Percentiles rank a stretch among this genome's conserved stretches.
Evolutionary conservation across 2,329 filamentous ascomycete genomes (phyloP).

Genomic region (Magnaporthales sp.): DNA sequence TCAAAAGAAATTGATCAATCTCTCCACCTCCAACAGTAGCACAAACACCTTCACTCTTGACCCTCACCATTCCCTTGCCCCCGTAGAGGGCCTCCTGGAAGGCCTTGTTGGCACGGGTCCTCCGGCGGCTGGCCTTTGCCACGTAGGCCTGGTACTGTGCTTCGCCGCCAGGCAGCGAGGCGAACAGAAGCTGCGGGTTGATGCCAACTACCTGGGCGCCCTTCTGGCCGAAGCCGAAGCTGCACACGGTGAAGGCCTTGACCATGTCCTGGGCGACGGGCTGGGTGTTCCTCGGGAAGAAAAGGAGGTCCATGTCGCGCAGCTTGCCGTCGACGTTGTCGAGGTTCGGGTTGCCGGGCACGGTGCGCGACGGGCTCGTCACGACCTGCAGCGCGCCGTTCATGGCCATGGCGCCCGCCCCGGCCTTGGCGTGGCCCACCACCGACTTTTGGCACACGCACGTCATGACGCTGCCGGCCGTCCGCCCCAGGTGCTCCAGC

Average conservation of each 20-base stretch:
- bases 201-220: constrained; percentile 28
- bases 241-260: constrained; percentile 28
- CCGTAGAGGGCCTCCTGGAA: not conserved
- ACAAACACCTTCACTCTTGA: too few species aligned
- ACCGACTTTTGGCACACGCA: constrained; percentile 27
- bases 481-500: constrained; percentile 24
- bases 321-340: constrained; percentile 25
- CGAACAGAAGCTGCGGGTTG: constrained; percentile 25
- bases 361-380: constrained; percentile 12
- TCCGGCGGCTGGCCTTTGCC: not conserved
- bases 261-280: constrained; percentile 10
- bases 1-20: too few species aligned
- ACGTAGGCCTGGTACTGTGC: constrained; percentile 8
- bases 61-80: not conserved
- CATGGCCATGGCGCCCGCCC: constrained; percentile 24
- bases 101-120: not conserved
- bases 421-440: constrained; percentile 28
- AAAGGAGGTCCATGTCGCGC: constrained; percentile 19
- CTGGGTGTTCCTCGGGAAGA: constrained; percentile 17
- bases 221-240: constrained; percentile 37
- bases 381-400: constrained; percentile 28
- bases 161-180: constrained; percentile 13
- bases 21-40: too few species aligned
- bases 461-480: constrained; percentile 20
- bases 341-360: constrained; percentile 27